Percentiles rank a stretch among this genome's conserved stretches.
These are phyloP conservation scores for Solanum virginianum DNA, from an alignment of 257 asterid species.

Conservation along the genomic window DNA sequence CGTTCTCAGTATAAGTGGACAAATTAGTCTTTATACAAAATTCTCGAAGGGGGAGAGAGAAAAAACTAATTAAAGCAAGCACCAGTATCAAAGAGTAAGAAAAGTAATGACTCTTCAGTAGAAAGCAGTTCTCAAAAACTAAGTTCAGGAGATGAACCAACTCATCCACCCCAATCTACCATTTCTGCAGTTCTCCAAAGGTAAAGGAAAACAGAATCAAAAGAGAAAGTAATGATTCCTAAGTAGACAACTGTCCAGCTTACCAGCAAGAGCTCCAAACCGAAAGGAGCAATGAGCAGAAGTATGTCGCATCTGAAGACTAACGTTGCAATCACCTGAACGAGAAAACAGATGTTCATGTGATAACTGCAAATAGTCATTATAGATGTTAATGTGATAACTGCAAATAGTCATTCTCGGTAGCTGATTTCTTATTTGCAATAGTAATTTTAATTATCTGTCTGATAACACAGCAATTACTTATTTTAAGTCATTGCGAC, in stretches of 20 bases:
- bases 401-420: background rate
- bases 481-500: background rate
- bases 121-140: background rate
- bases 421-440: background rate
- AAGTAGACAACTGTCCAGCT: conserved; percentile 5
- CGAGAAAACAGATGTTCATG: conserved; percentile 15
- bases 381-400: conserved; percentile 7
- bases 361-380: conserved; percentile 8
- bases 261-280: conserved; percentile 85
- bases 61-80: background rate
- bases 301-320: conserved; percentile 89
- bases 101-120: background rate
- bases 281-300: conserved; percentile 69
- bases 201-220: background rate
- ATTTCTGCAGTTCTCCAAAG: background rate
- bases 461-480: background rate
- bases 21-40: background rate
- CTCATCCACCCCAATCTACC: background rate
- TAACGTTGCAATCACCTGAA: conserved; percentile 71
- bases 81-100: background rate
- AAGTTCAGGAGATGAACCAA: background rate
- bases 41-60: background rate
- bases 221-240: background rate
- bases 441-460: background rate
- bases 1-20: background rate